Conservation (phyloP, 2,329 filamentous ascomycete species). For the Metarhizium guizhouense region DNA sequence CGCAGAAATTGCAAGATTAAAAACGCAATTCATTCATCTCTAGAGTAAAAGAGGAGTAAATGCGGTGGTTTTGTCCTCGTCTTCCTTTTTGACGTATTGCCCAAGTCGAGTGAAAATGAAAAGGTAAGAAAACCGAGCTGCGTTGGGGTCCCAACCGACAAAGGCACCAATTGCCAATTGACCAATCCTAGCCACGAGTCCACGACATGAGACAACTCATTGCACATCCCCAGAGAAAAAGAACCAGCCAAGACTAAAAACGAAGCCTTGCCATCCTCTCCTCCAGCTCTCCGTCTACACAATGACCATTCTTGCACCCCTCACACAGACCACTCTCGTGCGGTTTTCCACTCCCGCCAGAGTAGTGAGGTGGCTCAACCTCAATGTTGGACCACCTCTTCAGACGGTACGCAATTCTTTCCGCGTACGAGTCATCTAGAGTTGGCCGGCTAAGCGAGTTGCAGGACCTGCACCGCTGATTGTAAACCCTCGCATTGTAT, state of each 20-base stretch:
- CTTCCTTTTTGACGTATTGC: no score
- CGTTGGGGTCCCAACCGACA: no score
- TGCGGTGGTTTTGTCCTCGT: no score
- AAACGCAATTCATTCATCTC: no score
- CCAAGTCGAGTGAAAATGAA: no score
- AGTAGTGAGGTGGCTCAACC: conserved; percentile 7
- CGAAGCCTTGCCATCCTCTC: neutral
- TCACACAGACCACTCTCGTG: conserved; percentile 23
- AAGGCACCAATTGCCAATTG: no score
- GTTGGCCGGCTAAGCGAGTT: conserved; percentile 15
- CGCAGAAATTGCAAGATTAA: no score
- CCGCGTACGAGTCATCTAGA: conserved; percentile 22
- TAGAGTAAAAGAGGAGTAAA: no score
- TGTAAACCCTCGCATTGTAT: conserved; percentile 29
- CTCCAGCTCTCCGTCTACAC: conserved; percentile 4
- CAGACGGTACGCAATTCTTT: conserved; percentile 26
- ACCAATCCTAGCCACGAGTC: no score
- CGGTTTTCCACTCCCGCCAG: neutral
- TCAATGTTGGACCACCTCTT: conserved; percentile 25
- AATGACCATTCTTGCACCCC: conserved; percentile 26
- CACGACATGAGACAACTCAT: no score
- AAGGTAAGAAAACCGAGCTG: no score
- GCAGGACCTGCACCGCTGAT: conserved; percentile 26
- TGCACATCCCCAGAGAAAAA: conserved; percentile 13
- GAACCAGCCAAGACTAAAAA: neutral